Conservation (phyloP, 805 yeast genomes). For the Candida broadrunensis region DNA sequence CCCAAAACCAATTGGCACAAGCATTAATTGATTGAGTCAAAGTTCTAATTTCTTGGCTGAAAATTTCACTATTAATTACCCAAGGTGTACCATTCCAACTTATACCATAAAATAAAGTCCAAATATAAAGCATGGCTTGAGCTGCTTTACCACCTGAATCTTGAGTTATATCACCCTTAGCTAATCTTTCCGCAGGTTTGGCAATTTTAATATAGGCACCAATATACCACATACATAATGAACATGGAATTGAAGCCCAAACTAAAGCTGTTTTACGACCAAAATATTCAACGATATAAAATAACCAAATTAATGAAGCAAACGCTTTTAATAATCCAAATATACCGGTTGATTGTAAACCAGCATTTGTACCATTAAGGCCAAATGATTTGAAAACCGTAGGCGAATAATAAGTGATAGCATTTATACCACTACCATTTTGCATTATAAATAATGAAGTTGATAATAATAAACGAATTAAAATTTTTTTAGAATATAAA, state of each 20-base stretch:
- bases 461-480: conserved; percentile 35
- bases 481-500: conserved; percentile 22
- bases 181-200: conserved; percentile 22
- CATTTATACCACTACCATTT: conserved; percentile 48
- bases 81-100: conserved; percentile 49
- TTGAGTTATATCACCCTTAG: conserved; percentile 16
- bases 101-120: conserved; percentile 43
- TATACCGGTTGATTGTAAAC: conserved; percentile 50
- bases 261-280: conserved; percentile 46
- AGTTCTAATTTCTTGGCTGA: conserved; percentile 41
- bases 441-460: conserved; percentile 41
- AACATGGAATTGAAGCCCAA: conserved; percentile 35
- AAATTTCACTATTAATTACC: conserved; percentile 47
- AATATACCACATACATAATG: conserved; percentile 45
- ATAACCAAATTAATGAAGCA: conserved; percentile 43
- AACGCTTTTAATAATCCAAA: conserved; percentile 49
- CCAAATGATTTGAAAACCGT: conserved; percentile 49
- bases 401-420: conserved; percentile 54
- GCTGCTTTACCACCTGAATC: conserved; percentile 43
- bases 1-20: conserved; percentile 49
- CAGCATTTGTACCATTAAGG: conserved; percentile 41
- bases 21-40: conserved; percentile 44
- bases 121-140: conserved; percentile 42
- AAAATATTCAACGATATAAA: conserved; percentile 43
- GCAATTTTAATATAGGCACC: conserved; percentile 46